Percentiles rank a stretch among this genome's conserved stretches.
Evolutionary conservation across 352 stramenopile species (phyloP).

Genomic region (Phytophthora sansomeana): DNA sequence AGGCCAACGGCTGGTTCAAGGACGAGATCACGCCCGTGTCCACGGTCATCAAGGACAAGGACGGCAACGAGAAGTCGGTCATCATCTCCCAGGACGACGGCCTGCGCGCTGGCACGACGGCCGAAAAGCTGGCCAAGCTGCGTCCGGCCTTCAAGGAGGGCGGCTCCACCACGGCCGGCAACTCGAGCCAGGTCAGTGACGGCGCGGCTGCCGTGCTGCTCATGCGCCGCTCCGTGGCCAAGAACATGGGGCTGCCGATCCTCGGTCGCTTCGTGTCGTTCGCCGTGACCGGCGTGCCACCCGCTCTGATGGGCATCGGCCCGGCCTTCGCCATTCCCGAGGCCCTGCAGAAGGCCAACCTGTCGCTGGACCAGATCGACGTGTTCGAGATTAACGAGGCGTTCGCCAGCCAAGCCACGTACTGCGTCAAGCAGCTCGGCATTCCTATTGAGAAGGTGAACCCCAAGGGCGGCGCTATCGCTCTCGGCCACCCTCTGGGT

Average conservation of each 20-base stretch:
- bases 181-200: conserved; percentile 91
- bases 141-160: conserved; percentile 83
- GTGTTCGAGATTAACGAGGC: conserved; percentile 94
- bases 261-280: conserved; percentile 90
- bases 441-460: conserved; percentile 90
- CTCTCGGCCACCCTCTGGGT: conserved; percentile 90
- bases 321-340: conserved; percentile 85
- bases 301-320: conserved; percentile 90
- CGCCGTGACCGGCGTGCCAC: conserved; percentile 82
- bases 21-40: conserved; percentile 91
- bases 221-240: conserved; percentile 84
- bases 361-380: conserved; percentile 85
- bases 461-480: conserved; percentile 90
- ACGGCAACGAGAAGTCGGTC: conserved; percentile 80
- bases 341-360: conserved; percentile 69
- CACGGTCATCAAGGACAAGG: conserved; percentile 76
- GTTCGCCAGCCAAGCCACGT: conserved; percentile 89
- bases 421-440: conserved; percentile 81
- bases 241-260: conserved; percentile 80
- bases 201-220: conserved; percentile 89
- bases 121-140: conserved; percentile 75
- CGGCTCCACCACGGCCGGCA: conserved; percentile 82
- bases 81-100: conserved; percentile 84
- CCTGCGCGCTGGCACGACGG: conserved; percentile 69
- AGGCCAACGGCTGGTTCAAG: conserved; percentile 86